Conservation (phyloP, 257 asterid species). For the Salvia splendens region DNA sequence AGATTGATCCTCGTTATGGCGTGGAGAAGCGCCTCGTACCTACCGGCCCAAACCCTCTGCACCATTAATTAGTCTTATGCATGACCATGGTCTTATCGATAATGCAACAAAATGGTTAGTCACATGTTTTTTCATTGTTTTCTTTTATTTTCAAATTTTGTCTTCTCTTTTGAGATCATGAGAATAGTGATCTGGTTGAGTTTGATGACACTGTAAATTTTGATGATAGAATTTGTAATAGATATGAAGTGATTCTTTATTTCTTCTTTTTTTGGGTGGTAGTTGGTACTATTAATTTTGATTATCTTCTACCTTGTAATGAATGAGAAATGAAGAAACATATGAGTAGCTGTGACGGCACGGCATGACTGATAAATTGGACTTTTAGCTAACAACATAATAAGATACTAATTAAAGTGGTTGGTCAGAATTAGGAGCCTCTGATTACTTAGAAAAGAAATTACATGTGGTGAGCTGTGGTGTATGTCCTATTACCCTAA, state of each 20-base stretch:
- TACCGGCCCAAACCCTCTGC: conserved; percentile 86
- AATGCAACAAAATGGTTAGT: conserved; percentile 36
- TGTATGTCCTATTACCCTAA: conserved; percentile 16
- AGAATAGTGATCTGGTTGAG: conserved; percentile 11
- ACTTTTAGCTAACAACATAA: conserved; percentile 31
- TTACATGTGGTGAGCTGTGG: conserved; percentile 41
- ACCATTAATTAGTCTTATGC: conserved; percentile 45
- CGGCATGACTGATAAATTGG: conserved; percentile 41
- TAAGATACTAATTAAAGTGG: conserved; percentile 32
- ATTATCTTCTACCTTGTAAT: conserved; percentile 7
- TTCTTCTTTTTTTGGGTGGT: neutral
- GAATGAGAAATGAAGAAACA: conserved; percentile 33
- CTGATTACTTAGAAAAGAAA: conserved; percentile 35
- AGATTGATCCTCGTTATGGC: conserved; percentile 66
- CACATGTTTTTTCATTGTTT: conserved; percentile 28
- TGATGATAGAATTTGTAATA: conserved; percentile 33
- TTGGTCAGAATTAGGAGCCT: conserved; percentile 32
- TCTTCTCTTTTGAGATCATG: conserved; percentile 23
- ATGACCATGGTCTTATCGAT: conserved; percentile 2
- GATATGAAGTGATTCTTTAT: conserved; percentile 23
- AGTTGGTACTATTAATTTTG: neutral
- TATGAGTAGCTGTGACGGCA: conserved; percentile 64
- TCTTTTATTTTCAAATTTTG: conserved; percentile 18
- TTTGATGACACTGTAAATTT: conserved; percentile 39
- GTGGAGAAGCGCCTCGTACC: conserved; percentile 81